Conservation (phyloP, 306 rosid genomes). For the Betula pendula region DNA sequence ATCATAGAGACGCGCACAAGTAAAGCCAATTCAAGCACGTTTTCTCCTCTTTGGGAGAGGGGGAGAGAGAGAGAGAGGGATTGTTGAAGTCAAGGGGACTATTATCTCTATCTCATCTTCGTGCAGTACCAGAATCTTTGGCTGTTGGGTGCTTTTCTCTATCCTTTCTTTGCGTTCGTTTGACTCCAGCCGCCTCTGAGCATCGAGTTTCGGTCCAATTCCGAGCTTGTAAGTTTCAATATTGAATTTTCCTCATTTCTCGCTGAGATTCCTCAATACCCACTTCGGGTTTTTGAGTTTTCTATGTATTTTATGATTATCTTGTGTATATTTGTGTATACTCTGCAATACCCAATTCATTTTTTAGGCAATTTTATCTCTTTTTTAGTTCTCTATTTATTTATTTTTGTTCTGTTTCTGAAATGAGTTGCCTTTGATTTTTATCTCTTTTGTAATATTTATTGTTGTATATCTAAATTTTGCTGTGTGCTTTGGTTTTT, state of each 20-base stretch:
- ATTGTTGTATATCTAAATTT: background rate
- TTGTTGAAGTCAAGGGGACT: conserved; percentile 41
- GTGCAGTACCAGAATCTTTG: conserved; percentile 18
- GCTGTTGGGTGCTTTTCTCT: background rate
- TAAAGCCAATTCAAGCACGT: conserved; percentile 16
- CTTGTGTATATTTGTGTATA: conserved; percentile 7
- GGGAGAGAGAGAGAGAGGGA: conserved; percentile 10
- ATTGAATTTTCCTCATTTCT: conserved; percentile 10
- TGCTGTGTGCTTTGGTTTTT: background rate
- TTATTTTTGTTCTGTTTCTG: conserved; percentile 8
- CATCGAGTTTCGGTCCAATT: conserved; percentile 14
- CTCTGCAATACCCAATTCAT: background rate
- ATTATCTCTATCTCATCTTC: background rate
- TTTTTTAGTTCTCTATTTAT: too few relatives aligned
- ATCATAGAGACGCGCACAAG: background rate
- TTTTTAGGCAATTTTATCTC: background rate
- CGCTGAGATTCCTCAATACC: conserved; percentile 11
- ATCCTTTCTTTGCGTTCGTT: background rate
- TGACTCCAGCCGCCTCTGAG: conserved; percentile 7
- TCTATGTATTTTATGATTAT: background rate
- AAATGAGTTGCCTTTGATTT: conserved; percentile 17
- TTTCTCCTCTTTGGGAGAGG: background rate
- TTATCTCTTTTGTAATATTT: background rate
- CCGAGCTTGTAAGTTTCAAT: conserved; percentile 27
- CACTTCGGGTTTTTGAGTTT: conserved; percentile 6